Evolutionary conservation across 139 green algal species (phyloP), one percentile per base, ranked within the genome.

Genomic region (Haematococcus sp.): DNA sequence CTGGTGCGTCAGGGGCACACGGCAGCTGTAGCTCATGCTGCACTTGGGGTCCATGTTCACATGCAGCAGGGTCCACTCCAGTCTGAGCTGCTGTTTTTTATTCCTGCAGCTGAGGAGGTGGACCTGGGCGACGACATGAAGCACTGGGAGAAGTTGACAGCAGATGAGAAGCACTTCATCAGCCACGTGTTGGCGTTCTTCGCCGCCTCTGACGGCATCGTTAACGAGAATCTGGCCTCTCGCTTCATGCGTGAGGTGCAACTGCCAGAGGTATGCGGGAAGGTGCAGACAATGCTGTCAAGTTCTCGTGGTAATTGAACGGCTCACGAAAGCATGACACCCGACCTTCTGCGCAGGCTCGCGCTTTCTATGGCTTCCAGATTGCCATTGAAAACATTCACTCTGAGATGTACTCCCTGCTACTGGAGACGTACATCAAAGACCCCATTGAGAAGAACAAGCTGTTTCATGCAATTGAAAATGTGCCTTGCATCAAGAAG

Each of bases 331-430:
- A n/a, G n/a, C n/a, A n/a, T n/a, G n/a, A n/a, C n/a, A n/a, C n/a
- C n/a, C n/a, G n/a, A n/a, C n/a, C 61, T 70, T 7, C 11, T 31
- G 58, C 60, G 63, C 86, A 96, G 93, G 96, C 96, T 9, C 87
- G 96, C 1, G 92, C 94, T 1, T 99, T 99, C 74, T 99, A 99
- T 69, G 94, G 94, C 51, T 99, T 99, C 87, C 96, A 99, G 79
- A 97, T 98, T 28, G 93, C 95, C 52, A 99, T 99, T 70, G 96
- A 99, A 85, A 99, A 99, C 85, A 98, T 99, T 68, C 96, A 99
- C 85, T 93, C 85, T 88, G 96, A 99, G 89, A 99, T 98, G 96
- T 99, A 99, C 92, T 90, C 75, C 73, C 84, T 99, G 74, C 84
- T 99, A 73, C 83, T 99, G 59, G 96, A 99, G 71, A 87, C 89